A percentile compares a stretch with the other conserved stretches of the same genome.
phyloP scores from a whole-genome alignment of 768 basidiomycete genomes.

The Naganishia randhawae region DNA sequence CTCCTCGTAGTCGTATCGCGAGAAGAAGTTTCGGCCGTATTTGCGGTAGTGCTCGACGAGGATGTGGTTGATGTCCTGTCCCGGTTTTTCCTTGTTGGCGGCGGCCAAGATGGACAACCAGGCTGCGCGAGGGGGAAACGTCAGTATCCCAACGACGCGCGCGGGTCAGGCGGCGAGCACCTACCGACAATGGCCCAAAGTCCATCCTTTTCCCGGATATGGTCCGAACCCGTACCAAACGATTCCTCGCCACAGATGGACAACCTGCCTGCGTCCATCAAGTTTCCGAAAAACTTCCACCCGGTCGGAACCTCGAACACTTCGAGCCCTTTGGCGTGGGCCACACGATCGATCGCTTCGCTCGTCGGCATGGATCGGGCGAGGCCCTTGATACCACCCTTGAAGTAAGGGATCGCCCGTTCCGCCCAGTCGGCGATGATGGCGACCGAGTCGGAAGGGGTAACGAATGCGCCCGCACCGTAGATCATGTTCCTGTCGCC shows the following conservation, averaged over 20 bases:
- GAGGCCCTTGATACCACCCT: slow-evolving; percentile 86
- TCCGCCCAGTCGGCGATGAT: slow-evolving; percentile 94
- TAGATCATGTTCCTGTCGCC: slow-evolving; percentile 99
- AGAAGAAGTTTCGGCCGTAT: slow-evolving; percentile 98
- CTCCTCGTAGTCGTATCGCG: slow-evolving; percentile 97
- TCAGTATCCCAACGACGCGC: not conserved
- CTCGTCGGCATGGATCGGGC: slow-evolving; percentile 97
- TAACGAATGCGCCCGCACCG: slow-evolving; percentile 95
- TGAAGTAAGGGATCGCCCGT: slow-evolving; percentile 53
- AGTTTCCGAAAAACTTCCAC: slow-evolving; percentile 99
- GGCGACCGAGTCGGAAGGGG: slow-evolving; percentile 94
- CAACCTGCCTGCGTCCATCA: slow-evolving; percentile 96
- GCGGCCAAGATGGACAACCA: slow-evolving; percentile 94
- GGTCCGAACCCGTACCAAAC: slow-evolving; percentile 99
- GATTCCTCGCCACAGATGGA: slow-evolving; percentile 99
- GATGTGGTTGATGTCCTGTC: slow-evolving; percentile 73
- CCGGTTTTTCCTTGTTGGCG: slow-evolving; percentile 64
- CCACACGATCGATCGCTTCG: slow-evolving; percentile 93
- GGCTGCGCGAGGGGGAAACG: slow-evolving; percentile 57
- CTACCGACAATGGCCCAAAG: slow-evolving; percentile 92
- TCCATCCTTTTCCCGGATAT: slow-evolving; percentile 99
- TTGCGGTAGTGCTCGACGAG: slow-evolving; percentile 78
- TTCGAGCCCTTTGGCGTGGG: slow-evolving; percentile 85
- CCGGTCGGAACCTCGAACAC: slow-evolving; percentile 97
- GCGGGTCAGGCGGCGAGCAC: slow-evolving; percentile 39